Conservation (phyloP, 2,329 filamentous ascomycete genomes). For the Pezizomycotina sp. region DNA sequence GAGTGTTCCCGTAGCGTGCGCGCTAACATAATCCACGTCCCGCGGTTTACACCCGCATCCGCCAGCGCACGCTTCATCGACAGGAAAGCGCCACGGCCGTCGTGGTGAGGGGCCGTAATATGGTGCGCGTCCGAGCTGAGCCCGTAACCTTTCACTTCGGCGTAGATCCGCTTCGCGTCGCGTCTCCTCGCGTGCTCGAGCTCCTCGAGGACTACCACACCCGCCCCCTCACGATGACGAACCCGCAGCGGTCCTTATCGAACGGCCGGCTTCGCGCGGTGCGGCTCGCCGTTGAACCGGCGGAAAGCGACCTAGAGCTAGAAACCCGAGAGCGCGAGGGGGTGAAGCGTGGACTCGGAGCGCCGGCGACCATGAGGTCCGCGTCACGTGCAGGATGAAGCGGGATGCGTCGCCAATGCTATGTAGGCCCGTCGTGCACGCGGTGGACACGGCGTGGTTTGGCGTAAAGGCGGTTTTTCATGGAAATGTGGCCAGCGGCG, state of each 20-base stretch:
- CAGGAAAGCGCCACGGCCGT: conserved; percentile 63
- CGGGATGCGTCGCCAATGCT: conserved; percentile 87
- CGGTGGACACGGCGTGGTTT: conserved; percentile 83
- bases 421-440: conserved; percentile 90
- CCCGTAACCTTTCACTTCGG: conserved; percentile 77
- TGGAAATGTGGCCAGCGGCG: conserved; percentile 84
- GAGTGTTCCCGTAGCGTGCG: conserved; percentile 76
- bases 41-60: conserved; percentile 52
- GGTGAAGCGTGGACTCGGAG: conserved; percentile 88
- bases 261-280: conserved; percentile 69
- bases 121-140: conserved; percentile 82
- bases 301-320: conserved; percentile 67
- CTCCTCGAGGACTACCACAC: conserved; percentile 75
- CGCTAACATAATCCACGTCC: conserved; percentile 80
- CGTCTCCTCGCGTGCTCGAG: conserved; percentile 68
- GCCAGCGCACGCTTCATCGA: conserved; percentile 74
- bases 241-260: conserved; percentile 61
- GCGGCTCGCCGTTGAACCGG: conserved; percentile 55
- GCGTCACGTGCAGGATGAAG: conserved; percentile 85
- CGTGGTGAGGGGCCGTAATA: conserved; percentile 73
- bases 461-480: conserved; percentile 83
- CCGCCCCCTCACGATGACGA: conserved; percentile 87
- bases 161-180: conserved; percentile 60
- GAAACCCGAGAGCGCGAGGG: conserved; percentile 86
- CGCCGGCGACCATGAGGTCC: conserved; percentile 90